These are phyloP conservation scores for Mycena venus DNA, from an alignment of 768 basidiomycete genomes.

Conservation along the genomic window DNA sequence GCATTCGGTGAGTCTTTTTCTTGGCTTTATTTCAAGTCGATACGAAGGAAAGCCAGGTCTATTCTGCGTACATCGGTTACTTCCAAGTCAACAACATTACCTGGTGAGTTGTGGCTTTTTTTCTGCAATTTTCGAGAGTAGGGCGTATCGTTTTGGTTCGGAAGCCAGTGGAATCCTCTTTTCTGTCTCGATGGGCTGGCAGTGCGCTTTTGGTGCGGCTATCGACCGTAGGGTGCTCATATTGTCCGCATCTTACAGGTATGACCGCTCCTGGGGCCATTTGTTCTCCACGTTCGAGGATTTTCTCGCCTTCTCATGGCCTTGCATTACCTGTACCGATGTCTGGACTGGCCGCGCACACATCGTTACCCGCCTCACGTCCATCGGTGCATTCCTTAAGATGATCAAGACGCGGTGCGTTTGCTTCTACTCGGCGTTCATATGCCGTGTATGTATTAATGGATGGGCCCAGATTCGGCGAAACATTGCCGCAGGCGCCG, in stretches of 20 bases:
- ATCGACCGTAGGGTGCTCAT: neutral
- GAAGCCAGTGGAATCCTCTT: neutral
- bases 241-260: conserved; percentile 58
- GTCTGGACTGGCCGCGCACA: conserved; percentile 78
- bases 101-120: conserved; percentile 59
- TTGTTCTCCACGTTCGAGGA: conserved; percentile 84
- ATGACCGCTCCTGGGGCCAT: conserved; percentile 84
- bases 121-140: neutral
- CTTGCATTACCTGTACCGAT: conserved; percentile 83
- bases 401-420: conserved; percentile 86
- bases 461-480: conserved; percentile 70
- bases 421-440: neutral
- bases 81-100: conserved; percentile 79
- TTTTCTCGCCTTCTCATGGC: conserved; percentile 88
- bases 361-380: conserved; percentile 82
- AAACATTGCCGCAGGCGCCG: conserved; percentile 78
- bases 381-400: conserved; percentile 81
- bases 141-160: neutral
- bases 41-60: conserved; percentile 74
- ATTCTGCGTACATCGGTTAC: conserved; percentile 69
- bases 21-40: conserved; percentile 58
- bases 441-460: neutral
- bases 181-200: neutral
- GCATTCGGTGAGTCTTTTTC: conserved; percentile 6
- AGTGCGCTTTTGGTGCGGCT: neutral